Conservation (phyloP, 164 flowering plant species). For the Magnolia officinalis region DNA sequence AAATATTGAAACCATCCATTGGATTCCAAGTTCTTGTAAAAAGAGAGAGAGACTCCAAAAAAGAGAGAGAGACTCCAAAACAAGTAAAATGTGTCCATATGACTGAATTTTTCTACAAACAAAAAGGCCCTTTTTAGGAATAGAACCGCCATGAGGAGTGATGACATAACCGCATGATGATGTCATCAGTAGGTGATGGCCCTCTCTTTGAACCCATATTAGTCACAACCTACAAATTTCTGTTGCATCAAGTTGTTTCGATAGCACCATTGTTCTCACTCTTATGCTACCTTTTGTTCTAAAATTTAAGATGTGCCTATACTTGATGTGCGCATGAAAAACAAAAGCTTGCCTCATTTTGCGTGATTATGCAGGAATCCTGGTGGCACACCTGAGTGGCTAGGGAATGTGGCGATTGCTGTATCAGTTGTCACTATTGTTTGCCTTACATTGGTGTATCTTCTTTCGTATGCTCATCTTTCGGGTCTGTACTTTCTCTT, state of each 20-base stretch:
- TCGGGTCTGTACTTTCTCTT: conserved; percentile 51
- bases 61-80: no score
- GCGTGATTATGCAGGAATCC: conserved; percentile 60
- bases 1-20: no score
- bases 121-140: no score
- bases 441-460: conserved; percentile 76
- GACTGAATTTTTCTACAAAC: no score
- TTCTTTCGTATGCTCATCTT: conserved; percentile 81
- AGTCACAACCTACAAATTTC: background rate
- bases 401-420: conserved; percentile 59
- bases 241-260: background rate
- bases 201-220: background rate
- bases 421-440: conserved; percentile 45
- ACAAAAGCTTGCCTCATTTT: background rate
- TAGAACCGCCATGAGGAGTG: no score
- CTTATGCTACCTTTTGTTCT: no score
- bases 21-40: no score
- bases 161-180: no score
- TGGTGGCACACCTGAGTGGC: conserved; percentile 82
- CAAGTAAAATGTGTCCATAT: no score
- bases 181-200: no score
- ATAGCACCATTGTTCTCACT: background rate
- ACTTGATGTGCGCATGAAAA: background rate
- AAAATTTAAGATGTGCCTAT: background rate
- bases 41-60: no score